Base-by-base conservation (phyloP, 73 alveolate species). In the Effrenium voratum region DNA sequence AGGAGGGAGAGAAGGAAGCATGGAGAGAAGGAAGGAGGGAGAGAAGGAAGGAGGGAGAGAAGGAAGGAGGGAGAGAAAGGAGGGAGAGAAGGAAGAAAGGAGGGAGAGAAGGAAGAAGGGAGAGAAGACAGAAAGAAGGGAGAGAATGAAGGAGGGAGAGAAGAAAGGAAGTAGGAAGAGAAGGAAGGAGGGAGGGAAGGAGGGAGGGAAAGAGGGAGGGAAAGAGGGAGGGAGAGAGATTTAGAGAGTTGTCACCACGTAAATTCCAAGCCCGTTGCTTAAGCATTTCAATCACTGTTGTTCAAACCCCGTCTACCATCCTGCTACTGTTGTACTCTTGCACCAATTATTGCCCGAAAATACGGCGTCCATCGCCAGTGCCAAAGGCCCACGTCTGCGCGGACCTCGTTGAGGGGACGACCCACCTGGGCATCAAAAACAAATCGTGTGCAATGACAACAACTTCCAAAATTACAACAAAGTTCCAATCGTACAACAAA, bases 361-460 rank as follows among this genome's bases (percentile, higher is more conserved):
- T n/a, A n/a, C n/a, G n/a, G n/a, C n/a, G n/a, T n/a, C n/a, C n/a
- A n/a, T n/a, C n/a, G n/a, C n/a, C n/a, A n/a, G n/a, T n/a, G n/a
- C n/a, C n/a, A n/a, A n/a, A n/a, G n/a, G n/a, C n/a, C 34, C 16
- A 66, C 41, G 41, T 19, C 79, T 32, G 8, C 40, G 43, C 79
- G 43, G 15, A 34, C 92, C 92, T 82, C 92, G 41, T 82, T 82
- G 75, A 82, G 41, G 49, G 92, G 92, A 46, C 92, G 72, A 16
- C 92, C 92, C 6, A 82, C 92, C 92, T 82, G 15, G 38, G 38
- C 13, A n/a, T n/a, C n/a, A n/a, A n/a, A n/a, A n/a, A n/a, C n/a
- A n/a, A n/a, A n/a, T n/a, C 8, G 26, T 52, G 63, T 12, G 63
- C 63, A 52, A 52, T 52, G 63, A 52, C 8, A 52, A 8, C 19